Evolutionary conservation across 2,329 filamentous ascomycete genomes (phyloP), one percentile per base, ranked within the genome.

Genomic region (Zymoseptoria brevis): DNA sequence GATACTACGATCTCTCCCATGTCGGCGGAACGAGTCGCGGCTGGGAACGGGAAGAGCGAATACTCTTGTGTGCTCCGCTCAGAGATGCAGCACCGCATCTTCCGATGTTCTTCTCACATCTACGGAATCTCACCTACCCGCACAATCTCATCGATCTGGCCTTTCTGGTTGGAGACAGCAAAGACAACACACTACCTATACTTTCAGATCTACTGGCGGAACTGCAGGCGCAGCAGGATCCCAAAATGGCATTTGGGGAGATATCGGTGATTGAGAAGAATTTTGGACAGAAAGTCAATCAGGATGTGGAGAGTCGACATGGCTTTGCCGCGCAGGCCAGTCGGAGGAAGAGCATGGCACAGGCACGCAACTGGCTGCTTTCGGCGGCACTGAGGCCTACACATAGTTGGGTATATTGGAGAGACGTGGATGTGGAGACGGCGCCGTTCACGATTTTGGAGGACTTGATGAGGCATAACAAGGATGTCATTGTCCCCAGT

Each of bases 341-440:
- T 66, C 83, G 94, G 68, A 85, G 94, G 75, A 99, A 99, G 78
- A 82, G 96, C 70, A 99, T 99, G 94, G 94, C 94, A 0, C 91
- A 96, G 76, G 94, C 94, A 55, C 84, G 94, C 63, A 99, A 99
- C 75, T 99, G 94, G 94, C 80, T 99, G 56, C 77, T 99, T 58
- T 96, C 91, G 69, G 93, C 94, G 49, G 93, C 94, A 21, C 78
- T 99, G 57, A 86, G 94, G 50, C 94, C 94, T 1, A 95, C 94
- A 56, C 94, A 99, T 73, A 96, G 92, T 64, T 99, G 94, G 94
- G 94, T 99, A 8, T 99, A 99, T 73, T 99, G 94, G 94, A 86
- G 94, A 75, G 94, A 99, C 77, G 94, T 96, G 22, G 94, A 99
- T 76, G 94, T 99, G 8, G 91, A 97, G 76, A 99, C 94, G 1